Evolutionary conservation across 2,329 filamentous ascomycete genomes (phyloP).

Genomic region (Cercospora canescens): DNA sequence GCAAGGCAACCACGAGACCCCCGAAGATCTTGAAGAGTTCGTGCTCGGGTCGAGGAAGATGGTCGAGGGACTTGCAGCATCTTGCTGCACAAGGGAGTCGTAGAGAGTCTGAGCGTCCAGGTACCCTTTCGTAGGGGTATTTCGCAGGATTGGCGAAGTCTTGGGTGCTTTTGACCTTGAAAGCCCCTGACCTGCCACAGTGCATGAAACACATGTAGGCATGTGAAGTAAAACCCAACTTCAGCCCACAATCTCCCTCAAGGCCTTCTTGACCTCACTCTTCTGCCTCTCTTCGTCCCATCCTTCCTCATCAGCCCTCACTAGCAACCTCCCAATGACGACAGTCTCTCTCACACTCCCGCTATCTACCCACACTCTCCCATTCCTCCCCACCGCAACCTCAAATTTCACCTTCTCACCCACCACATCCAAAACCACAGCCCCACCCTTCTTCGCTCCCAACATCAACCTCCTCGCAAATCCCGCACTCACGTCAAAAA

Average conservation of each 20-base stretch:
- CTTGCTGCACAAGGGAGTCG: neutral
- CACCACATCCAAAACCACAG: slow-evolving; percentile 77
- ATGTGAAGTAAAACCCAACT: slow-evolving; percentile 2
- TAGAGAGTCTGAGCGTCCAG: too few species aligned
- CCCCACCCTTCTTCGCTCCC: slow-evolving; percentile 59
- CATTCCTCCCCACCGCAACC: slow-evolving; percentile 90
- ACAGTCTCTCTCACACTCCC: slow-evolving; percentile 71
- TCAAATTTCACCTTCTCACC: slow-evolving; percentile 86
- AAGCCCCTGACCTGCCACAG: neutral
- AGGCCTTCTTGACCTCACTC: slow-evolving; percentile 66
- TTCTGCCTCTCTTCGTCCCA: slow-evolving; percentile 67
- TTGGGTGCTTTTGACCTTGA: neutral
- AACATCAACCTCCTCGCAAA: slow-evolving; percentile 78
- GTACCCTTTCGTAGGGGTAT: neutral
- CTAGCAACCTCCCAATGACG: slow-evolving; percentile 74
- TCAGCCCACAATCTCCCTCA: slow-evolving; percentile 53
- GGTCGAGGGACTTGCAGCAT: neutral
- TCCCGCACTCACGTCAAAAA: slow-evolving; percentile 75
- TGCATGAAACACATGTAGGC: neutral
- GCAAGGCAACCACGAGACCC: neutral
- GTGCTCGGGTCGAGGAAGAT: slow-evolving; percentile 4
- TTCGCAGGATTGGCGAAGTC: neutral
- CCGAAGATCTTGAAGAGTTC: neutral
- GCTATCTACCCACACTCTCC: slow-evolving; percentile 86
- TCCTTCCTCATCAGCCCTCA: slow-evolving; percentile 70